These are phyloP conservation scores for Colletotrichum siamense DNA, from an alignment of 2,329 filamentous ascomycete species.

Conservation along the genomic window DNA sequence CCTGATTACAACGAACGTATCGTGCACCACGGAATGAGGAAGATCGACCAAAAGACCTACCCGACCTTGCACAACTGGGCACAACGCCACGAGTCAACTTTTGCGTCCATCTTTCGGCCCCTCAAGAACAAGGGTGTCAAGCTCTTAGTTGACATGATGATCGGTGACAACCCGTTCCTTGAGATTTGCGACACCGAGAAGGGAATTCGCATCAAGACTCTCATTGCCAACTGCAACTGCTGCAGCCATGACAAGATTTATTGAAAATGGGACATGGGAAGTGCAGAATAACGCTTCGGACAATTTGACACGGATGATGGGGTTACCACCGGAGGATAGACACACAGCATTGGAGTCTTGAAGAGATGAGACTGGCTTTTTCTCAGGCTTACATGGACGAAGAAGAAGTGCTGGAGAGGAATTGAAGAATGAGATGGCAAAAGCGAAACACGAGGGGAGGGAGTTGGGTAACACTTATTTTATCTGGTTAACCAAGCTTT, in stretches of 20 bases:
- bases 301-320: neutral
- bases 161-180: fast-evolving
- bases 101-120: neutral
- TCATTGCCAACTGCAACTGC: neutral
- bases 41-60: neutral
- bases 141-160: neutral
- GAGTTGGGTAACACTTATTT: neutral
- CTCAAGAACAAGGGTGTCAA: neutral
- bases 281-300: neutral
- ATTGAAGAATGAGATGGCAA: neutral
- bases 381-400: neutral
- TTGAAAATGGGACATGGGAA: neutral
- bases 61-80: neutral
- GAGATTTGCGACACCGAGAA: neutral
- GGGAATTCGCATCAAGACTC: neutral
- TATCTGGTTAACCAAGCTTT: neutral
- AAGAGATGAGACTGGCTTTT: neutral
- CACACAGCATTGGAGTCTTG: neutral
- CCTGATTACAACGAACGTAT: neutral
- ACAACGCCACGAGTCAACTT: neutral
- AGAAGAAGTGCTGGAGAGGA: neutral
- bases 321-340: fast-evolving
- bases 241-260: neutral
- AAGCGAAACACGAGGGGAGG: neutral
- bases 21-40: neutral